Base-by-base conservation (phyloP, 768 basidiomycete species). In the Hortiboletus flavorubellus region DNA sequence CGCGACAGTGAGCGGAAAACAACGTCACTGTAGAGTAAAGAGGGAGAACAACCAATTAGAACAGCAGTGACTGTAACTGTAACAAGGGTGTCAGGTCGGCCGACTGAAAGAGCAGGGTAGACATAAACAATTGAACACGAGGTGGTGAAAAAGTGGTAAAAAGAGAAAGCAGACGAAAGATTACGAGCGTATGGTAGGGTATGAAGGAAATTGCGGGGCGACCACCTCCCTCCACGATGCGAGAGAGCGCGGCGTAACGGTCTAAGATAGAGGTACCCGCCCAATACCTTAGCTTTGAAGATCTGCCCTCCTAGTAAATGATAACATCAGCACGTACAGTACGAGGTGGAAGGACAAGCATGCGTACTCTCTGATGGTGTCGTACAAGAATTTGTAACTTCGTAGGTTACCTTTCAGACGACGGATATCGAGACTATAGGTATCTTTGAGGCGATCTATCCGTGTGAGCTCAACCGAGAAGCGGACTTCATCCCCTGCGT, bases 401-500 rank as follows among this genome's bases (percentile, higher is more conserved):
- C 91, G 83, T 68, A 96, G 76, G 68, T 91, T 91, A 30, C 97
- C 97, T 72, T 96, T 94, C 66, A 98, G 69, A 60, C 97, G 76
- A 65, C 95, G 84, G 68, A 98, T 87, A 73, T 98, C 95, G 64
- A 98, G 78, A 72, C 88, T 89, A 72, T 88, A 95, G 43, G 94
- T 91, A 67, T 92, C 91, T 61, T 87, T 91, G 64, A 98, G 78
- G 59, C 93, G 84, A 71, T 92, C 89, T 64, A 99, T 78, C 64
- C 90, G 77, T 45, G 96, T 98, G 59, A 99, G 73, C 76, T 99
- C 97, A 58, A 98, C 89, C 12, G 86, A 91, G 78, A 98, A 98
- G 62, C 91, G 85, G 62, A 99, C 93, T 83, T 98, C 97, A 63
- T 96, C 96, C 31, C 93, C 93, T 18, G 84, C 83, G 66, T 98